These are phyloP conservation scores for Trichosporon inkin DNA, from an alignment of 1,284 basidiomycete species.

Conservation along the genomic window DNA sequence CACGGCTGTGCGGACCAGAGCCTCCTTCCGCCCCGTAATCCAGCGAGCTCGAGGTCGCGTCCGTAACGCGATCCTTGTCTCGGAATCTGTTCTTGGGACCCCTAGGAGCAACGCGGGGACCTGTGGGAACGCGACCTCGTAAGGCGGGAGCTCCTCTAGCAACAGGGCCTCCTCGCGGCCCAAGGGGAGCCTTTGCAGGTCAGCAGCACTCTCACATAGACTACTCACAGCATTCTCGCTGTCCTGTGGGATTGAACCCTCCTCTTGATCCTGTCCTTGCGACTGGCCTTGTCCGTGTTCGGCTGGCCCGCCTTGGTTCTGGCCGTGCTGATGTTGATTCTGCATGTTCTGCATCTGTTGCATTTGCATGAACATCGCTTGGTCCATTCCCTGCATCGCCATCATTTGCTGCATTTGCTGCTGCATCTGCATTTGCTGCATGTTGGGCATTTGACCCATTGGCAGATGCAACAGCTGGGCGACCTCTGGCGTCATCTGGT, in stretches of 20 bases:
- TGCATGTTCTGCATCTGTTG: conserved; percentile 12
- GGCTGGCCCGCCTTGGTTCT: conserved; percentile 27
- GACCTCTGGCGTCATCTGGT: conserved; percentile 34
- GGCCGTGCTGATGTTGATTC: conserved; percentile 9
- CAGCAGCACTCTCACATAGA: neutral
- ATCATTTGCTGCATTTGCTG: conserved; percentile 41
- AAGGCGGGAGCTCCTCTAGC: neutral
- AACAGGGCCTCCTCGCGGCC: conserved; percentile 28
- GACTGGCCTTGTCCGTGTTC: conserved; percentile 22
- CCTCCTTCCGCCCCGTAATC: conserved; percentile 38
- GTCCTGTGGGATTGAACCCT: neutral
- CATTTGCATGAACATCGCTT: conserved; percentile 32
- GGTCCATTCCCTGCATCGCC: conserved; percentile 45
- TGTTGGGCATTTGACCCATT: conserved; percentile 51
- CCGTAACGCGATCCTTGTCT: conserved; percentile 46
- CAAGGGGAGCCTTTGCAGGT: conserved; percentile 30
- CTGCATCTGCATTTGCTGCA: conserved; percentile 49
- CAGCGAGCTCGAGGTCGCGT: conserved; percentile 23
- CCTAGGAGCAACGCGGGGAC: conserved; percentile 25
- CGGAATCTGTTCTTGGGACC: conserved; percentile 43
- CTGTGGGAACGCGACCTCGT: neutral
- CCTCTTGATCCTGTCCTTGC: conserved; percentile 16
- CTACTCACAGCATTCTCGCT: conserved; percentile 37
- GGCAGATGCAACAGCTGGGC: conserved; percentile 33
- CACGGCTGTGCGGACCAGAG: conserved; percentile 19